A percentile compares a stretch with the other conserved stretches of the same genome.
Conservation (phyloP, 495 filamentous ascomycete species). For the Podospora australis region DNA sequence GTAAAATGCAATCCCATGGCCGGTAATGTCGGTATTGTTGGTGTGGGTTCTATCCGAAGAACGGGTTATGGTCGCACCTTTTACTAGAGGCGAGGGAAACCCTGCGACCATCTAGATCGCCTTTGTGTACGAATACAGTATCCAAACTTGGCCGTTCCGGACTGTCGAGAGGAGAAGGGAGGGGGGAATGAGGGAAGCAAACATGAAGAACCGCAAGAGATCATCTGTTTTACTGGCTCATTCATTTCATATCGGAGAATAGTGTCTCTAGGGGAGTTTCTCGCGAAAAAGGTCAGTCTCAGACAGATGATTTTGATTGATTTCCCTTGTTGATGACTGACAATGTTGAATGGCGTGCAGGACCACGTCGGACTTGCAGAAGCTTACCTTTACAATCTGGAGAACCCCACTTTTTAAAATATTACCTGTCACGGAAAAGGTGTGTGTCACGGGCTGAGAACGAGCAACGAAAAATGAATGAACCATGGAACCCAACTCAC, state of each 20-base stretch:
- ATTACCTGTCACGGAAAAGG: conserved; percentile 2
- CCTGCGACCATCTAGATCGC: not conserved
- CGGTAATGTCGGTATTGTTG: conserved; percentile 6
- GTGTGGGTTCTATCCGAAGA: conserved; percentile 7
- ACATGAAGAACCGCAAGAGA: too few relatives aligned
- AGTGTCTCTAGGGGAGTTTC: too few relatives aligned
- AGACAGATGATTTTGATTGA: not conserved
- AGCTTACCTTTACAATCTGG: conserved; percentile 3
- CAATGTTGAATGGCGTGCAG: conserved; percentile 11
- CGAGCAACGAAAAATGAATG: too few relatives aligned
- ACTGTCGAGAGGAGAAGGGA: too few relatives aligned
- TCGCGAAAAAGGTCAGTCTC: not conserved
- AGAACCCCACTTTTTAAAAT: conserved; percentile 3
- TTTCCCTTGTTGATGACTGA: too few relatives aligned
- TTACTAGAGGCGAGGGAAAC: conserved; percentile 1
- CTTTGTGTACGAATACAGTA: not conserved
- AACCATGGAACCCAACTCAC: too few relatives aligned
- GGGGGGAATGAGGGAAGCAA: too few relatives aligned
- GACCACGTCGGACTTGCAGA: conserved; percentile 11
- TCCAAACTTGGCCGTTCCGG: too few relatives aligned
- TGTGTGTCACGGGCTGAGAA: too few relatives aligned
- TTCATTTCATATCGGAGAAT: too few relatives aligned
- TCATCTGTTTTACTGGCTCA: too few relatives aligned
- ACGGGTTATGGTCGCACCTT: conserved; percentile 4
- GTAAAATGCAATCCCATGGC: not conserved